Evolutionary conservation across 371 early-diverging fungal genomes (phyloP).

Genomic region (Mortierella sp.): DNA sequence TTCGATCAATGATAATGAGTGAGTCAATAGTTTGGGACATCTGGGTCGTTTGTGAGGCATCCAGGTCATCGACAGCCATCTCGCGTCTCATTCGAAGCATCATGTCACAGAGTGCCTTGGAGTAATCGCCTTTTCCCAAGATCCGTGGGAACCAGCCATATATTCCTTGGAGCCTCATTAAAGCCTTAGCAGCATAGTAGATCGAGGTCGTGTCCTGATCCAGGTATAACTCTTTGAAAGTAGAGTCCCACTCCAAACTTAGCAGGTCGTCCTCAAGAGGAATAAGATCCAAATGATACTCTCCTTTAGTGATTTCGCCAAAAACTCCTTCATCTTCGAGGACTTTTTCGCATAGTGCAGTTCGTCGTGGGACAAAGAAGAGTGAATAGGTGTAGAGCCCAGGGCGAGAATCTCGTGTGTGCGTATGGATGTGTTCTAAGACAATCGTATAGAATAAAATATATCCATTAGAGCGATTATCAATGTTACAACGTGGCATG

Average conservation of each 20-base stretch:
- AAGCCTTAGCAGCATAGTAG: slow-evolving; percentile 82
- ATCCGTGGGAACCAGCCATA: slow-evolving; percentile 92
- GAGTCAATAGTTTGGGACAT: slow-evolving; percentile 86
- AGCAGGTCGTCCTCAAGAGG: slow-evolving; percentile 92
- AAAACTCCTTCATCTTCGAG: slow-evolving; percentile 93
- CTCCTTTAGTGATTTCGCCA: slow-evolving; percentile 87
- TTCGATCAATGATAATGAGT: slow-evolving; percentile 91
- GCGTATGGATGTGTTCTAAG: slow-evolving; percentile 54
- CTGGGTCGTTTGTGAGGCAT: slow-evolving; percentile 60
- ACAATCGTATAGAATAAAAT: not conserved
- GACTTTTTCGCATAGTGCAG: slow-evolving; percentile 88
- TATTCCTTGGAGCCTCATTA: slow-evolving; percentile 89
- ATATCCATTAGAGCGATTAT: not conserved
- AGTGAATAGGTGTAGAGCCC: slow-evolving; percentile 65
- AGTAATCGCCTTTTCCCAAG: slow-evolving; percentile 90
- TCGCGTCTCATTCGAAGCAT: slow-evolving; percentile 88
- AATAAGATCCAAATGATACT: slow-evolving; percentile 91
- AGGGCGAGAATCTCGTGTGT: slow-evolving; percentile 36
- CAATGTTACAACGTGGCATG: not conserved
- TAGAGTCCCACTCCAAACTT: slow-evolving; percentile 87
- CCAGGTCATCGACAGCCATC: slow-evolving; percentile 70
- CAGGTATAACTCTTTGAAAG: slow-evolving; percentile 87
- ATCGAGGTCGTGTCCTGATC: slow-evolving; percentile 84
- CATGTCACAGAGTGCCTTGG: slow-evolving; percentile 85
- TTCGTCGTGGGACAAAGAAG: slow-evolving; percentile 92